Evolutionary conservation across 2,329 filamentous ascomycete genomes (phyloP), one percentile per base, ranked within the genome.

Genomic region (Fusarium tricinctum): DNA sequence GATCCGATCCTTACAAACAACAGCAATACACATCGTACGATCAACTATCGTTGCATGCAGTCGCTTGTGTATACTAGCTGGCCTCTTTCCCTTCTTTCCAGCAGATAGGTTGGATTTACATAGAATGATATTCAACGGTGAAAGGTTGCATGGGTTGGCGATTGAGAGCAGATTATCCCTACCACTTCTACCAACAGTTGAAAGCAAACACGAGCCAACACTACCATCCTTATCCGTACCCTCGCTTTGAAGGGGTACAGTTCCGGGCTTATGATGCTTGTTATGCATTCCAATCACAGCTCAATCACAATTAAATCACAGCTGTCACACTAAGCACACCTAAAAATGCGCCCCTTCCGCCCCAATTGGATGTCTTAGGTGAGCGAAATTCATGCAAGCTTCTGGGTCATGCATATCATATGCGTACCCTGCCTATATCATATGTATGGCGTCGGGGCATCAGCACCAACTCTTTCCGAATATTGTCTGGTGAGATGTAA

Each of bases 231-330:
- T 57, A 61, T 20, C 65, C 38, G 44, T 57, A 42, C 20, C 8
- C 43, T 64, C 40, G 50, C 42, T 14, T 58, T n/a, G 23, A 42
- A 47, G 22, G 44, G 15, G 45, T 44, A 49, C 32, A 62, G 47
- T 22, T 28, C 33, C 39, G 42, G 47, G 28, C 22, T 50, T 20
- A n/a, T 35, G 28, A 47, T 52, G 50, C 61, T 20, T 61, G 33
- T 45, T 28, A 30, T 54, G 23, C 50, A 57, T 69, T 66, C 50
- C 44, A 44, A 44, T 55, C 55, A 60, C 54, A 50, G 14, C 47
- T 19, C 14, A n/a, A 49, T 54, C 63, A 68, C 60, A 68, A 22
- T 46, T 52, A 9, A 39, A 39, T 57, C 59, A 63, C 59, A 48
- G 26, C 35, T 54, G 44, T 45, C 51, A 51, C 64, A 51, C 33